Evolutionary conservation across 345 rosid species (phyloP).

Genomic region (Citrus unshiu): DNA sequence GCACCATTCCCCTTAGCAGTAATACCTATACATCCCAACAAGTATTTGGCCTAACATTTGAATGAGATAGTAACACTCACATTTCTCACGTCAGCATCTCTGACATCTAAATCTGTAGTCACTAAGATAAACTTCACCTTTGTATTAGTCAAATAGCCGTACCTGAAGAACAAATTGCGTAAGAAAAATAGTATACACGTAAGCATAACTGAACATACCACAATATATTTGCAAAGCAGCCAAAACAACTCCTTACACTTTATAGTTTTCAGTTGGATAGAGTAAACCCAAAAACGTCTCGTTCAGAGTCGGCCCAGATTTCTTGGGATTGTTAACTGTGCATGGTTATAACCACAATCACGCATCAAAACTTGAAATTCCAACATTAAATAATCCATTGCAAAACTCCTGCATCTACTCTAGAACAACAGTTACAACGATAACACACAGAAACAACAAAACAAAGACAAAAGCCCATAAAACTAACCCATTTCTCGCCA

Average conservation of each 20-base stretch:
- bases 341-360: constrained; percentile 13
- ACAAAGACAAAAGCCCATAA: not conserved
- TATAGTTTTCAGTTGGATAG: constrained; percentile 85
- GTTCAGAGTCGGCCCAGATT: constrained; percentile 69
- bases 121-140: constrained; percentile 92
- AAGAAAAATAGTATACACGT: not conserved
- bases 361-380: not conserved
- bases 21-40: not conserved
- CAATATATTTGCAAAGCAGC: not conserved
- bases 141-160: constrained; percentile 93
- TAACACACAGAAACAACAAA: not conserved
- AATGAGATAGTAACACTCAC: constrained; percentile 39
- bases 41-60: not conserved
- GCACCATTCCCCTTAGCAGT: not conserved
- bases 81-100: constrained; percentile 88
- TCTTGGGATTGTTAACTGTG: constrained; percentile 89
- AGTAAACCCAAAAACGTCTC: constrained; percentile 94
- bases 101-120: constrained; percentile 82
- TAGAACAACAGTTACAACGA: not conserved
- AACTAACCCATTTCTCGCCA: not conserved
- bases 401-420: not conserved
- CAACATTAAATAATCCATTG: not conserved
- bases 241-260: constrained; percentile 60
- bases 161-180: constrained; percentile 37
- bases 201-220: not conserved